Base-by-base conservation (phyloP, 2,329 filamentous ascomycete species). In the Colletotrichum sp. region DNA sequence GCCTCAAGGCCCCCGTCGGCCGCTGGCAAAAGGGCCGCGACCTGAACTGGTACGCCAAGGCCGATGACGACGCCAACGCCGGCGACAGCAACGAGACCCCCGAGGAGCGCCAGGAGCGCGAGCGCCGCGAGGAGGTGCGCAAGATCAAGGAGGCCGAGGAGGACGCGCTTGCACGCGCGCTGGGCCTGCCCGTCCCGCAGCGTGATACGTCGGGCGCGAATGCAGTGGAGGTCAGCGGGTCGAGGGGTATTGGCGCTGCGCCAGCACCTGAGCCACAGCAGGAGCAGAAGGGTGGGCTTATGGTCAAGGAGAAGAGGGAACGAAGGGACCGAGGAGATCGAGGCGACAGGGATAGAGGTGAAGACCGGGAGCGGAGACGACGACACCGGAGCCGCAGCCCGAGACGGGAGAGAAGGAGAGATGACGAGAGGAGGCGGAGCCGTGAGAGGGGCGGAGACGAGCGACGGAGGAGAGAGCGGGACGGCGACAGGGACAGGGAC, bases 141-240 rank as follows among this genome's bases (percentile, higher is more conserved):
- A 92, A 90, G 79, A 90, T 98, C 82, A 98, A 98, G 82, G 95
- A 98, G 83, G 95, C 94, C 0, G 97, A 99, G 81, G 95, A 98
- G 82, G 96, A 98, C 83, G 97, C 96, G 2, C 93, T 99, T 83
- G 93, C 95, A 4, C 90, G 89, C 60, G 96, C 96, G 0, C 87
- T 99, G 70, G 97, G 97, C 0, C 86, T 98, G 34, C 95, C 95
- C 1, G 89, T 94, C 3, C 91, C 93, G 1, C 86, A 89, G 8
- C 89, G 91, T 68, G 90, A 91, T 65, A 87, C 87, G 1, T 90
- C 90, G 2, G 91, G 89, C 6, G 89, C 90, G 4, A 98, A 97
- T 83, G 91, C 94, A 1, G 84, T 98, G 13, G 93, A 92, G 55
- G 90, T 94, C 32, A 90, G 87, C 6, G 80, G 79, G 3, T 83